Evolutionary conservation across 1,284 basidiomycete genomes (phyloP).

Genomic region (Ganoderma sinense): DNA sequence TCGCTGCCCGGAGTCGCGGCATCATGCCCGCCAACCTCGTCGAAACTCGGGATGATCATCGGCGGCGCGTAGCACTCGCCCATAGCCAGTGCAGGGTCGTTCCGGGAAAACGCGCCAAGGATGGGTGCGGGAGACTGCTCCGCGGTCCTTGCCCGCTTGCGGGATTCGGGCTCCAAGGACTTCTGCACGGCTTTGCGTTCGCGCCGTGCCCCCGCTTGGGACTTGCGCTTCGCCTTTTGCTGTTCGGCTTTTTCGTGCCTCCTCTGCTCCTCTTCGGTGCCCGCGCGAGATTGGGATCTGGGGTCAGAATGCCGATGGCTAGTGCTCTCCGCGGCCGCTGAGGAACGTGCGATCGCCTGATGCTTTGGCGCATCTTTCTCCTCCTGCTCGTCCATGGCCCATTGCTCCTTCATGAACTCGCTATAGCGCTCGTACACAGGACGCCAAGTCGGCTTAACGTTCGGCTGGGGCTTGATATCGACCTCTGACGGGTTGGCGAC

Average conservation of each 20-base stretch:
- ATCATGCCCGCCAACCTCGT: conserved; percentile 14
- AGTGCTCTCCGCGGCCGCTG: background rate
- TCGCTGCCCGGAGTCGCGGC: conserved; percentile 33
- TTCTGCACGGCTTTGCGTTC: conserved; percentile 30
- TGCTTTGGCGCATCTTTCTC: conserved; percentile 58
- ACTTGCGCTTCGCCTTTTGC: conserved; percentile 37
- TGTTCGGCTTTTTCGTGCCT: conserved; percentile 34
- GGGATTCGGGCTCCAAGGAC: conserved; percentile 26
- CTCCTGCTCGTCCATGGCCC: conserved; percentile 71
- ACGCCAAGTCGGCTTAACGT: conserved; percentile 64
- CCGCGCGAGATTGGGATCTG: background rate
- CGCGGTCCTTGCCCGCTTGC: conserved; percentile 28
- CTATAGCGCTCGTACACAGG: conserved; percentile 80
- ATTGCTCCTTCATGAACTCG: conserved; percentile 83
- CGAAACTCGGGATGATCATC: conserved; percentile 29
- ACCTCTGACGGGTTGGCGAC: conserved; percentile 43
- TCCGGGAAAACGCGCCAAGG: conserved; percentile 15
- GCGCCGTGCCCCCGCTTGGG: conserved; percentile 36
- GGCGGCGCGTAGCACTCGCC: conserved; percentile 32
- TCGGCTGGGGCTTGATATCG: conserved; percentile 42
- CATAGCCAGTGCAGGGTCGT: conserved; percentile 10
- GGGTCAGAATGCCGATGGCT: background rate
- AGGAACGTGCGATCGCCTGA: conserved; percentile 5
- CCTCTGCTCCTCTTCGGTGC: conserved; percentile 21
- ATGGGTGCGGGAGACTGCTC: conserved; percentile 18